Evolutionary conservation across 768 basidiomycete species (phyloP), one percentile per base, ranked within the genome.

Genomic region (Exsudoporus frostii): DNA sequence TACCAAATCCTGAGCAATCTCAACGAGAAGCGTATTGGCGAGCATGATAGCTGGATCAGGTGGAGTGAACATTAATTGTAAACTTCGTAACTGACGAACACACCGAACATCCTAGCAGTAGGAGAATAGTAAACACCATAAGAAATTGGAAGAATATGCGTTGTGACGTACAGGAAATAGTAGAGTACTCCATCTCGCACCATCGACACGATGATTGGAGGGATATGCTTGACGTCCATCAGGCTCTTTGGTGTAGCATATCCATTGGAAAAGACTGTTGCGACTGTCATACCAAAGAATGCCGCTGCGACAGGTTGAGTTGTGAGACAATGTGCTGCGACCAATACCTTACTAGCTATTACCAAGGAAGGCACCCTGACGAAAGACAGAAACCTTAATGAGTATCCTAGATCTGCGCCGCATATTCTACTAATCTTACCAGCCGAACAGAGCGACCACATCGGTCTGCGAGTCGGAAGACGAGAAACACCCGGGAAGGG

Each of bases 101-200:
- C 38, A 52, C 45, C 30, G 4, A 51, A 24, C 17, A 51, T 46
- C 17, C 50, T 50, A 20, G 19, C 3, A 15, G 29, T 9, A 36
- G n/a, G n/a, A n/a, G n/a, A 19, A 22, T 14, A 19, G 14, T 43
- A 19, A 51, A 20, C 8, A 46, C 13, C 19, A 29, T 14, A 19
- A 27, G 19, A 45, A 44, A 19, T 8, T 7, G 17, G 15, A 30
- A 7, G 13, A 11, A 38, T 27, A 44, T 38, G n/a, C 5, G 30
- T 4, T 27, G n/a, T 37, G 34, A 38, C 50, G 24, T 30, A 51
- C 50, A 51, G 17, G 19, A 7, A 10, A 24, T 52, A 52, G 29
- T 47, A 52, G 5, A 52, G 13, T 47, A 41, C 52, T 6, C 52
- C 52, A 24, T 53, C 52, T 5, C 47, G 40, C 20, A 53, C 47